phyloP scores from a whole-genome alignment of 179 eudicot genomes.

The Sideroxylon spinosum region DNA sequence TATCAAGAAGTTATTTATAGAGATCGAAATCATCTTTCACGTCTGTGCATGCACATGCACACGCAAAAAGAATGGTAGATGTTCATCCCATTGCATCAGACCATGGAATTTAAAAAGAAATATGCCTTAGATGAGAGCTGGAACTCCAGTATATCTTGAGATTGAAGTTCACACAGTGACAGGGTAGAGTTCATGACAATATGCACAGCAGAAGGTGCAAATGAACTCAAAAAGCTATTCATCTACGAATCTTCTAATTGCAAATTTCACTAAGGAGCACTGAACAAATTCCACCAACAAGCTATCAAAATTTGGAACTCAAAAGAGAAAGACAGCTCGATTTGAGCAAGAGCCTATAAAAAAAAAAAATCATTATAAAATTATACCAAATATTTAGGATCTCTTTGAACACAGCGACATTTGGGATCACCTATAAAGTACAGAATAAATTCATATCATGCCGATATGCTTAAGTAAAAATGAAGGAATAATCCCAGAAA shows the following conservation, averaged over 20 bases:
- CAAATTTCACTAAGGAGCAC: neutral
- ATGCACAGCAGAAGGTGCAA: neutral
- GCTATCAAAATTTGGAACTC: neutral
- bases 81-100: neutral
- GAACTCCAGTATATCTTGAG: neutral
- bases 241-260: neutral
- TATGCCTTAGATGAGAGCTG: neutral
- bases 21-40: neutral
- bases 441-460: neutral
- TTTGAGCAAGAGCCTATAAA: neutral
- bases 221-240: neutral
- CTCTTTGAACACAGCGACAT: neutral
- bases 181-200: neutral
- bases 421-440: neutral
- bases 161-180: neutral
- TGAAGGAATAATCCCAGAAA: neutral
- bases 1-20: neutral
- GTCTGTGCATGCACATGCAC: neutral
- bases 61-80: neutral
- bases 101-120: conserved; percentile 1
- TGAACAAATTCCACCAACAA: neutral
- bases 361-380: too few relatives aligned
- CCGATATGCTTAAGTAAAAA: neutral
- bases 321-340: neutral
- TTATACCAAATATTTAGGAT: too few relatives aligned